A percentile compares a stretch with the other conserved stretches of the same genome.
Conservation (phyloP, 2,329 filamentous ascomycete genomes). For the Elsinoe ampelina region DNA sequence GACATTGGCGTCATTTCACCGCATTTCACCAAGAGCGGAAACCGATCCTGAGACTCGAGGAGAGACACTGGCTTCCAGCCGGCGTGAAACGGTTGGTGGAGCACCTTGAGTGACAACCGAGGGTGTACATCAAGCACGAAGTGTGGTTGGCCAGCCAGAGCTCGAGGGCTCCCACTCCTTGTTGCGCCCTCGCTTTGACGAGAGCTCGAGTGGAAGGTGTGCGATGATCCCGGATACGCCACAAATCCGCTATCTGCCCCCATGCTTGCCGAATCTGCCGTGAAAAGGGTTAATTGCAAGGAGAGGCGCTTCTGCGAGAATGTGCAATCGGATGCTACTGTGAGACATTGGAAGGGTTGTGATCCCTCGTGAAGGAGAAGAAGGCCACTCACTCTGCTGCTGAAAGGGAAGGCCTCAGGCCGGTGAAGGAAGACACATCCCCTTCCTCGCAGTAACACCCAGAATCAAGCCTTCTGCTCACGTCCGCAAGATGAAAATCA, state of each 20-base stretch:
- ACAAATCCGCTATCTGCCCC: not conserved
- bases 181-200: not conserved
- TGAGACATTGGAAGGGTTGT: no score
- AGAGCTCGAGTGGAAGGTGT: slow-evolving; percentile 1
- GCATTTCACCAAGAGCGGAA: not conserved
- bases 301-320: no score
- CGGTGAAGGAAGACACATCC: not conserved
- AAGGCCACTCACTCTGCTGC: no score
- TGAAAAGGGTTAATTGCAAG: no score
- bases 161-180: not conserved
- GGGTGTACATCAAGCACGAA: not conserved
- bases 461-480: slow-evolving; percentile 8
- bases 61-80: not conserved
- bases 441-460: no score
- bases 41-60: not conserved
- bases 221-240: not conserved
- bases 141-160: not conserved
- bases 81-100: not conserved
- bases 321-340: not conserved
- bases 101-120: not conserved
- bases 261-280: not conserved
- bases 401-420: not conserved
- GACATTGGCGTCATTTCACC: not conserved
- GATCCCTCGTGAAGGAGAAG: not conserved
- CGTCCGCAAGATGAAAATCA: slow-evolving; percentile 4